phyloP scores from a whole-genome alignment of 805 yeast species.

The Yarrowia keelungensis region DNA sequence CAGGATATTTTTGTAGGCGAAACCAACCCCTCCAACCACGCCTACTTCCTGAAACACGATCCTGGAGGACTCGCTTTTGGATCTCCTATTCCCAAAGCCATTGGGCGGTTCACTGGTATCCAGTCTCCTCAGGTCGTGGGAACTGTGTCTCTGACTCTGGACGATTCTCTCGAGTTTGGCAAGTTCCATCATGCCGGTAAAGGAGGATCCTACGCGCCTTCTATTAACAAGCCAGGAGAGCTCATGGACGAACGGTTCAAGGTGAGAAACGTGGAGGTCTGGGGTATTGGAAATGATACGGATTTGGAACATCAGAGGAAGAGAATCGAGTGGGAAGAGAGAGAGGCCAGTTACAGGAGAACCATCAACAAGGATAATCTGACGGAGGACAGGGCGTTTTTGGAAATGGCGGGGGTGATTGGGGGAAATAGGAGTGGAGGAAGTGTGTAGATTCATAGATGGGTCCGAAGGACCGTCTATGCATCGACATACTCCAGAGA shows the following conservation, averaged over 20 bases:
- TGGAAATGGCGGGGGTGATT: conserved; percentile 80
- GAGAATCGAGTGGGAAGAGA: conserved; percentile 90
- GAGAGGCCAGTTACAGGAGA: conserved; percentile 81
- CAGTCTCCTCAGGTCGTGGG: conserved; percentile 59
- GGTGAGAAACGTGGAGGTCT: conserved; percentile 81
- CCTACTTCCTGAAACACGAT: conserved; percentile 63
- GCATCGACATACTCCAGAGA: too few species aligned
- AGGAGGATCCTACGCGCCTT: conserved; percentile 58
- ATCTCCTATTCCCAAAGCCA: conserved; percentile 47
- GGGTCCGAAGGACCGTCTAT: too few species aligned
- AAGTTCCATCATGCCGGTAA: conserved; percentile 72
- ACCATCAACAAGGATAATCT: conserved; percentile 67
- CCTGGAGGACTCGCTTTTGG: conserved; percentile 92
- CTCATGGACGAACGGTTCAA: conserved; percentile 67
- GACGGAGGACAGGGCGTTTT: conserved; percentile 73
- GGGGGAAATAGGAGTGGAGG: conserved; percentile 47
- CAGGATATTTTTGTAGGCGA: conserved; percentile 59
- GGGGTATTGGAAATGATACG: conserved; percentile 87
- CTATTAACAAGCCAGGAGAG: conserved; percentile 3
- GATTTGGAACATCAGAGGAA: conserved; percentile 78
- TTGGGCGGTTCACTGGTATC: conserved; percentile 4
- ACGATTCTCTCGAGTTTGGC: conserved; percentile 78
- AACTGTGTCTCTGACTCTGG: conserved; percentile 78
- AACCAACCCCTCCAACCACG: conserved; percentile 52
- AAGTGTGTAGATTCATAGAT: too few species aligned